Evolutionary conservation across 73 alveolate genomes (phyloP).

Genomic region (Uronychia setigera): DNA sequence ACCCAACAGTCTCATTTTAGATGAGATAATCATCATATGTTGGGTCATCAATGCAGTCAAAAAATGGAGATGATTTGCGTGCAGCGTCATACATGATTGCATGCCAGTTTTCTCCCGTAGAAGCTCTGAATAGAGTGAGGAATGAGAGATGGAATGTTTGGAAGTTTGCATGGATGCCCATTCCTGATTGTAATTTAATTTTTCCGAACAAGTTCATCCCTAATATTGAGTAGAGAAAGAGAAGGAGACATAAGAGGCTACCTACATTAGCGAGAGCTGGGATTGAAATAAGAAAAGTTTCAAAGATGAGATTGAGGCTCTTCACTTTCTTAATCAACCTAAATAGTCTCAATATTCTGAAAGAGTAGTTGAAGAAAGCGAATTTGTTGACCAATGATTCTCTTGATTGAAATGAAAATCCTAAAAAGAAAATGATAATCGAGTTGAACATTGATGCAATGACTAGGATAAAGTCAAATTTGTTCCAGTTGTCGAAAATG

Average conservation of each 20-base stretch:
- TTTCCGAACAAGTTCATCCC: constrained; percentile 88
- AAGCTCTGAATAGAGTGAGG: constrained; percentile 11
- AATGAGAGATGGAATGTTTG: constrained; percentile 28
- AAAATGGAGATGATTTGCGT: not conserved
- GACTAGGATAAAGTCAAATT: constrained; percentile 92
- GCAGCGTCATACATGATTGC: constrained; percentile 33
- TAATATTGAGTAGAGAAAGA: constrained; percentile 87
- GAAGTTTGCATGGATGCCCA: constrained; percentile 7
- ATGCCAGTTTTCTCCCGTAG: constrained; percentile 66
- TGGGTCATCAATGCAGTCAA: constrained; percentile 1
- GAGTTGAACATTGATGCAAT: constrained; percentile 65
- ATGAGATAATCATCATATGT: constrained; percentile 1
- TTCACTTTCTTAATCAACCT: not conserved
- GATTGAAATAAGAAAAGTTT: constrained; percentile 33
- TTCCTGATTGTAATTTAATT: constrained; percentile 39
- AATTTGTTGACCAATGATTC: constrained; percentile 38
- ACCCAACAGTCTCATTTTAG: not conserved
- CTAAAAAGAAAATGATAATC: too few species aligned
- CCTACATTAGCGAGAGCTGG: constrained; percentile 93
- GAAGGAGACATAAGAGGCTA: constrained; percentile 77
- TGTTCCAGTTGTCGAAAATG: constrained; percentile 85
- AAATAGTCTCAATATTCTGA: constrained; percentile 12
- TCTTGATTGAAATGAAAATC: too few species aligned
- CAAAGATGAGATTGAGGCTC: not conserved
- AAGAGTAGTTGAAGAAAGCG: constrained; percentile 5